Evolutionary conservation across 1,284 basidiomycete species (phyloP), one percentile per base, ranked within the genome.

Genomic region (Ganoderma boninense): DNA sequence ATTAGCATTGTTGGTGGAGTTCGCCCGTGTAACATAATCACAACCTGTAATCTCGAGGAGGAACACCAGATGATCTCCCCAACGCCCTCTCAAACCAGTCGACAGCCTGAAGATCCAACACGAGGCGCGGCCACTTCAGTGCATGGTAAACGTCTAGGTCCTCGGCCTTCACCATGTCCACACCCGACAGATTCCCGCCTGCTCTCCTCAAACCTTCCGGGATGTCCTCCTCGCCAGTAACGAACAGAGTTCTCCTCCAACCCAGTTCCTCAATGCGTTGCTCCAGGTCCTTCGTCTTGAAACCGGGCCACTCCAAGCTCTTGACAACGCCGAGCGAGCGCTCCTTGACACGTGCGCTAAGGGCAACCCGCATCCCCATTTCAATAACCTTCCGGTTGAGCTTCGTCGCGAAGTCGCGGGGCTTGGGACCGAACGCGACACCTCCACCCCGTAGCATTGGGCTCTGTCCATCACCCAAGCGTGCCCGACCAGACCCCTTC

Each of bases 371-470:
- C 87, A 98, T 91, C n/a, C 97, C 97, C 87, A 98, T 93, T 77
- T 95, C 87, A 52, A 96, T 89, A 68, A 98, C 94, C 82, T 97
- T 97, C 70, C 96, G 89, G 11, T 95, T 95, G 18, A 99, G 87
- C 72, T 95, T 92, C 60, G 95, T 97, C 74, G 94, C 91, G 80
- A 97, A 97, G 81, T 98, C 95, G 67, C 97, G 89, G 0, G 95
- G 95, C 78, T 95, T 92, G 0, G 96, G 95, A 49, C 96, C 96
- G 76, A 96, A 96, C 2, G 95, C 95, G 40, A 95, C 90, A 76
- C 97, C 97, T 83, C 97, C 97, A 65, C 97, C 97, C 44, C 93
- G 88, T 73, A 97, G 89, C 85, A 97, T 95, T 5, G 97, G 97
- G 79, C 92, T 95, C 74, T 95, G 93, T 16, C 86, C 90, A 77